Conservation (phyloP, 148 eudicot species). For the Simmondsia chinensis region DNA sequence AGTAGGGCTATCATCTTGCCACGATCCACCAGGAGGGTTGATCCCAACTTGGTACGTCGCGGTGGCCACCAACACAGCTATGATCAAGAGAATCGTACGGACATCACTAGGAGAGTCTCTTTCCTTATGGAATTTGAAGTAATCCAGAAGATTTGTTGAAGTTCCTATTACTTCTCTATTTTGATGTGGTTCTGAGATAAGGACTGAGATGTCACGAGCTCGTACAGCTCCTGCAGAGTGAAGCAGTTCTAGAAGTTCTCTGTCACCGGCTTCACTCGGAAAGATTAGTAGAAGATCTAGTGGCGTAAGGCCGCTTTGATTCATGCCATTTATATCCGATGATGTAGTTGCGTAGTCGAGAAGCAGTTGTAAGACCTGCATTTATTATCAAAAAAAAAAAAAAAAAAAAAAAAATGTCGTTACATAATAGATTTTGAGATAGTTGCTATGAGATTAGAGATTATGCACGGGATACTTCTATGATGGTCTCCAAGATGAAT, state of each 20-base stretch:
- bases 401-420: too few species aligned
- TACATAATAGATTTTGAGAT: too few species aligned
- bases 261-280: conserved; percentile 43
- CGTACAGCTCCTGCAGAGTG: conserved; percentile 18
- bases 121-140: conserved; percentile 34
- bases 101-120: conserved; percentile 51
- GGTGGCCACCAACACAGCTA: conserved; percentile 41
- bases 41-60: conserved; percentile 51
- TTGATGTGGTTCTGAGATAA: not conserved
- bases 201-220: conserved; percentile 9
- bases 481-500: too few species aligned
- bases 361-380: conserved; percentile 35
- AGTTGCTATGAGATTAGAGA: too few species aligned
- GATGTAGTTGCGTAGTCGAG: not conserved
- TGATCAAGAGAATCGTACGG: conserved; percentile 33
- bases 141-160: conserved; percentile 7
- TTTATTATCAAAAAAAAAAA: too few species aligned
- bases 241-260: conserved; percentile 36
- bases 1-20: conserved; percentile 58
- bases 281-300: conserved; percentile 28
- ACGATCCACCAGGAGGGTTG: conserved; percentile 50
- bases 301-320: conserved; percentile 35
- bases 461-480: too few species aligned
- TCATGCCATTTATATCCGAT: conserved; percentile 30
- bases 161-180: not conserved